phyloP scores from a whole-genome alignment of 345 rosid species.

The Noccaea bulbosa region DNA sequence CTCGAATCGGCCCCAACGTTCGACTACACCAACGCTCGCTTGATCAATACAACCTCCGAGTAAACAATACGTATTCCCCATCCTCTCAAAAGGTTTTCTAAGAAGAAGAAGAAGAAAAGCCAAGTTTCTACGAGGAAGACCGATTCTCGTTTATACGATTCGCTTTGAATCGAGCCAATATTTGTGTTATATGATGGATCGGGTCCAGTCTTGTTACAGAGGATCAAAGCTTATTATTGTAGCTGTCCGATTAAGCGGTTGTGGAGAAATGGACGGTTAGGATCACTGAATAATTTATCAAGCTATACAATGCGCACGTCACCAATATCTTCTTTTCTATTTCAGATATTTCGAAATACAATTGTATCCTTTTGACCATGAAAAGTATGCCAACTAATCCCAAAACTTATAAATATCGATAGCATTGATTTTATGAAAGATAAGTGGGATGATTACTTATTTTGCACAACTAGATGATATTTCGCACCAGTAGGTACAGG shows the following conservation, averaged over 20 bases:
- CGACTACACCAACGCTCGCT: conserved; percentile 80
- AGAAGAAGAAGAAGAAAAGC: neutral
- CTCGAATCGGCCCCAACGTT: conserved; percentile 95
- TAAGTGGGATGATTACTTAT: too few relatives aligned
- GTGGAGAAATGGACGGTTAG: neutral
- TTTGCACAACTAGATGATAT: too few relatives aligned
- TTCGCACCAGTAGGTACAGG: too few relatives aligned
- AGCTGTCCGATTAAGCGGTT: conserved; percentile 37
- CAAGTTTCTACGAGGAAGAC: neutral
- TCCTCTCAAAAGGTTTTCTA: conserved; percentile 21
- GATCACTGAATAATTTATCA: neutral
- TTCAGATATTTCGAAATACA: conserved; percentile 2
- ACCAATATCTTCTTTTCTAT: neutral
- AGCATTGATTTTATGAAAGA: too few relatives aligned
- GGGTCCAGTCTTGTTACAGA: conserved; percentile 8
- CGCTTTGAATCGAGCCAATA: neutral
- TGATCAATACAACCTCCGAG: conserved; percentile 76
- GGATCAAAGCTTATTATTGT: neutral
- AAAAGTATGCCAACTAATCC: too few relatives aligned
- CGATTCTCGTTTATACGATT: too few relatives aligned
- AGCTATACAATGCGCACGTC: conserved; percentile 28
- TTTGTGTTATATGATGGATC: neutral
- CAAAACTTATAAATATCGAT: too few relatives aligned
- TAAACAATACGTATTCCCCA: conserved; percentile 65
- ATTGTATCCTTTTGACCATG: too few relatives aligned